phyloP scores from a whole-genome alignment of 192 early-diverging fungal species.

The Chytriomyces confervae region DNA sequence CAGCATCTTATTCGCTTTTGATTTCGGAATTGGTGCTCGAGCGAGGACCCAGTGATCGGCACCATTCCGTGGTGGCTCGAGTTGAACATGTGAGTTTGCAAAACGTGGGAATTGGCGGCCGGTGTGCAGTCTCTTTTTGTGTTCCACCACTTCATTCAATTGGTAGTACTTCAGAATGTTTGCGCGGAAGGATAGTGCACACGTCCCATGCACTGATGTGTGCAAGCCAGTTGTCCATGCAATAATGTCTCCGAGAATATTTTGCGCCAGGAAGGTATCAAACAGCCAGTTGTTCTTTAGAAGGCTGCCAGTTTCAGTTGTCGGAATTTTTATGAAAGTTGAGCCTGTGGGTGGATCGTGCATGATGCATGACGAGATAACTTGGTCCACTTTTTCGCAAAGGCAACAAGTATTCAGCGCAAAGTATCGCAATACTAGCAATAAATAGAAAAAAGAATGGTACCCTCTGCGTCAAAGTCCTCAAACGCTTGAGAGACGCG shows the following conservation, averaged over 20 bases:
- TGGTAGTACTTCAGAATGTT: constrained; percentile 23
- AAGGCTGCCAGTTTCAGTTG: not conserved
- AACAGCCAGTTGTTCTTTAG: not conserved
- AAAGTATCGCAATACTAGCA: no score
- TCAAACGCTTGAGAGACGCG: no score
- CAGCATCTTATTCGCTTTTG: not conserved
- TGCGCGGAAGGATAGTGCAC: not conserved
- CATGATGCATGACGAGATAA: not conserved
- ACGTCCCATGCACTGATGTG: not conserved
- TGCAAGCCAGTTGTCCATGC: constrained; percentile 10
- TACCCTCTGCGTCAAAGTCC: no score
- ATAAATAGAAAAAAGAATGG: no score
- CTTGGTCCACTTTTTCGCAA: constrained; percentile 4
- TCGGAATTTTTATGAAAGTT: not conserved
- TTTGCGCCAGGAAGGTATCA: constrained; percentile 1
- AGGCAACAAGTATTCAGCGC: no score
- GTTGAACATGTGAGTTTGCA: no score
- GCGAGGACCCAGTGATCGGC: constrained; percentile 3
- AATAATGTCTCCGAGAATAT: not conserved
- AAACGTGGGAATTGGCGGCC: no score
- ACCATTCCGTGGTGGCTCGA: no score
- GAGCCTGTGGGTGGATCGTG: constrained; percentile 28
- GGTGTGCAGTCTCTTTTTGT: not conserved
- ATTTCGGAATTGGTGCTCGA: constrained; percentile 10
- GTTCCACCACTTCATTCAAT: not conserved